phyloP scores from a whole-genome alignment of 2,329 filamentous ascomycete genomes.

The Neurospora crassa region DNA sequence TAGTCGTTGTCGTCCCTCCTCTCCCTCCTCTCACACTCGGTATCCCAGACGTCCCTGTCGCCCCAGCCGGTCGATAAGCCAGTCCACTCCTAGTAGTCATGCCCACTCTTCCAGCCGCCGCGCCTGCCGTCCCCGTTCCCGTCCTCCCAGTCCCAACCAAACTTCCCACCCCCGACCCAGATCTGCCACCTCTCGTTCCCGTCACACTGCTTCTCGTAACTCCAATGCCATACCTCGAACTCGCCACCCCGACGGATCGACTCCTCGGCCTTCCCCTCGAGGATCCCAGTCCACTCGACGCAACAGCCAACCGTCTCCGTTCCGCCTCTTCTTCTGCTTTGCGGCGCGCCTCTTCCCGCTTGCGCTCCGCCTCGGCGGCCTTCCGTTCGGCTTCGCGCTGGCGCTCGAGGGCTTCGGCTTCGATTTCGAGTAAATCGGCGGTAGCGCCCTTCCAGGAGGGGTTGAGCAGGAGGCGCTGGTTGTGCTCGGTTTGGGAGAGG shows the following conservation, averaged over 20 bases:
- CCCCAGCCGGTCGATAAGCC: conserved; percentile 2
- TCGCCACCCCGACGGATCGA: conserved; percentile 2
- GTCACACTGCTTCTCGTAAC: conserved; percentile 22
- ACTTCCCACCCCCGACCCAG: background rate
- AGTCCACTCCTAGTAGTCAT: background rate
- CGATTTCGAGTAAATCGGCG: conserved; percentile 76
- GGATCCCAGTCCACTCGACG: too few relatives aligned
- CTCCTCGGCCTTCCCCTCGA: conserved; percentile 3
- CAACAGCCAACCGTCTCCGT: conserved; percentile 28
- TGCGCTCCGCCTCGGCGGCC: conserved; percentile 68
- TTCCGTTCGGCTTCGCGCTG: conserved; percentile 71
- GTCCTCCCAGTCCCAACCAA: background rate
- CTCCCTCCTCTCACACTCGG: conserved; percentile 22
- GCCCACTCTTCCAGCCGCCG: background rate
- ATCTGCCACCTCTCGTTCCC: conserved; percentile 34
- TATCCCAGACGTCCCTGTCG: conserved; percentile 10
- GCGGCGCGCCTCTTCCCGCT: conserved; percentile 59
- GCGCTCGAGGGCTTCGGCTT: conserved; percentile 64
- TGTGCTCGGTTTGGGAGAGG: conserved; percentile 93
- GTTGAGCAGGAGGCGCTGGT: conserved; percentile 82
- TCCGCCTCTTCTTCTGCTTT: conserved; percentile 52
- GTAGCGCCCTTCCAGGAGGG: conserved; percentile 83
- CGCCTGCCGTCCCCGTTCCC: background rate
- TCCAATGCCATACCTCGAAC: conserved; percentile 11
- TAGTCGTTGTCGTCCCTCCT: conserved; percentile 33